Base-by-base conservation (phyloP, 768 basidiomycete genomes). In the Cystobasidium onofrii region DNA sequence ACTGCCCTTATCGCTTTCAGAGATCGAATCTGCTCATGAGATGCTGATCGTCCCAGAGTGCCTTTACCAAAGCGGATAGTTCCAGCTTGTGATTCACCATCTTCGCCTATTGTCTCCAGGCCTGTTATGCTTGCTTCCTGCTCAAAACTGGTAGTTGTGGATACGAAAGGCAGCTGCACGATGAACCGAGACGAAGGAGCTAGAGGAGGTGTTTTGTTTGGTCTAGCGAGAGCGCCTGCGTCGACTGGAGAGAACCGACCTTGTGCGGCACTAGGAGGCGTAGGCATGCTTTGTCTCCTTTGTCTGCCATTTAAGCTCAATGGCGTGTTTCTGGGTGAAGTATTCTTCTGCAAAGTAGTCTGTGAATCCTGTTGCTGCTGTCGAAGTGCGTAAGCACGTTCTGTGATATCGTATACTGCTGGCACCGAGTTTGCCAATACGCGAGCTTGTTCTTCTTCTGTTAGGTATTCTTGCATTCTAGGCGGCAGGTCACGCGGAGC, bases 71-170 rank as follows among this genome's bases (percentile, higher is more conserved):
- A 39, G 15, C 62, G 34, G 15, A 75, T 34, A 27, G 78, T 79
- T 0, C 78, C 78, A 9, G 79, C 79, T 39, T 78, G 79, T 17
- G 67, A 73, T 67, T 79, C 79, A 7, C 79, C 79, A 52, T 79
- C 79, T 65, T 79, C 79, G 23, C 78, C 79, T 10, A 79, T 79
- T 20, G 79, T 78, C 31, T 77, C 76, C 55, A 79, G 75, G 6
- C 34, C 55, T 46, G 46, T 27, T n/a, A 55, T 34, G 27, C 23
- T 6, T 1, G 25, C 46, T 18, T 15, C 66, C 20, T 52, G 44
- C 39, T 46, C 29, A 7, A 43, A 20, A 17, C 25, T n/a, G 39
- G 25, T 18, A 29, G 0, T 33, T 29, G 36, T 17, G 27, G 34
- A 25, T 43, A 29, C 31, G 27, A 63, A 13, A 25, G 36, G 41